Evolutionary conservation across 306 rosid genomes (phyloP), one percentile per base, ranked within the genome.

Genomic region (Vigna radiata): DNA sequence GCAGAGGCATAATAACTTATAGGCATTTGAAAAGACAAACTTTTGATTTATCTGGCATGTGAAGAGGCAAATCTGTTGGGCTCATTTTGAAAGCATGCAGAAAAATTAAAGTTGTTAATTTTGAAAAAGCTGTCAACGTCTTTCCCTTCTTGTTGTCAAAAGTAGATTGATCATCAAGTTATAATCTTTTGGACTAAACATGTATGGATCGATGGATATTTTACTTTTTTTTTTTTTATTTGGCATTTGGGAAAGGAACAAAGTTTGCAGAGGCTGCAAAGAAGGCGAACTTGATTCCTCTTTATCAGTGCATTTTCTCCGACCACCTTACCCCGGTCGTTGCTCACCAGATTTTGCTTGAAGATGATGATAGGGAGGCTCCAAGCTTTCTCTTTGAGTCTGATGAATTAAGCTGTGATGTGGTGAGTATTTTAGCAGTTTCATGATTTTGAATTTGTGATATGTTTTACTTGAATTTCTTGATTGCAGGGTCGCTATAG

Each of bases 381-480:
- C 97, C 96, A 1, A 93, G 98, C 81, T 93, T 93, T 87, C 91
- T 93, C 2, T 91, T 88, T 44, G 98, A 93, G 77, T 86, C 97
- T 0, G 97, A 87, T 8, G 98, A 93, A 81, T 90, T 90, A 19
- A 84, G 78, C 70, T 16, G 52, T 31, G 79, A 78, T 44, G 77
- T 84, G 7, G 88, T 83, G 77, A 64, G 87, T 65, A 55, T 53
- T 31, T 72, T 15, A 0, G 2, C 6, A 29, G 37, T 53, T 56
- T 68, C 7, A 12, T 68, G 72, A 21, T 62, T 69, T 79, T 77
- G 44, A 48, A 69, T 27, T 56, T 54, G 10, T 6, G 6, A 39
- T 46, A 62, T 50, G 13, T 1, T 47, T 53, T 17, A 36, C 9
- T 60, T 4, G 66, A 47, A 58, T 83, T 82, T 75, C 17, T 71